Base-by-base conservation (phyloP, 345 rosid genomes). In the Adansonia digitata region DNA sequence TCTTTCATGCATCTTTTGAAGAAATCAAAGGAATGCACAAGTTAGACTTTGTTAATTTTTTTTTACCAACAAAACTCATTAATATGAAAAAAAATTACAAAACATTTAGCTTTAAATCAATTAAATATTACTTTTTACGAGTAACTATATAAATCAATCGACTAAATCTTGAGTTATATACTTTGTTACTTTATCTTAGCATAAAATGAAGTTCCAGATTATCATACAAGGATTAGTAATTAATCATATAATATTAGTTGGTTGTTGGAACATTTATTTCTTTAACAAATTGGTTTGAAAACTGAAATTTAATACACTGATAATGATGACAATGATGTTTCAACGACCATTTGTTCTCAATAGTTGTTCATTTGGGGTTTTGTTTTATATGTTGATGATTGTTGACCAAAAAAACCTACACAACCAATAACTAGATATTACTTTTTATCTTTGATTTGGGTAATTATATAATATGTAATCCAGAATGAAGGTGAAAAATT, bases 301-400 rank as follows among this genome's bases (percentile, higher is more conserved):
- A 52, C 7, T 66, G 1, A 20, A 64, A 64, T 64, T 39, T 39
- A 64, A 13, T 39, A 42, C 1, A 59, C 6, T 39, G 78, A 74
- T 13, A 27, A 39, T 42, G 74, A 82, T 39, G 78, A 74, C 9
- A 27, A 39, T 42, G 74, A 82, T 59, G 74, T 77, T 73, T 74
- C 35, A 78, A 75, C 82, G 5, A 67, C 62, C 40, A 27, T 26
- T 5, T 45, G 8, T 55, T 55, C 10, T 43, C 20, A 5, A 29
- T 18, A 39, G 40, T 55, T 26, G 2, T 40, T 55, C 27, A 13
- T 13, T 11, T 26, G 18, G 27, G 0, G 1, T 12, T 53, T 42
- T 62, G 5, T 6, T 35, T 39, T 59, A 0, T 24, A 37, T 63
- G 42, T 61, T n/a, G 10, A 15, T 7, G 35, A 56, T 45, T 76